Conservation (phyloP, 169 alveolate species). For the Plasmodium gonderi region DNA sequence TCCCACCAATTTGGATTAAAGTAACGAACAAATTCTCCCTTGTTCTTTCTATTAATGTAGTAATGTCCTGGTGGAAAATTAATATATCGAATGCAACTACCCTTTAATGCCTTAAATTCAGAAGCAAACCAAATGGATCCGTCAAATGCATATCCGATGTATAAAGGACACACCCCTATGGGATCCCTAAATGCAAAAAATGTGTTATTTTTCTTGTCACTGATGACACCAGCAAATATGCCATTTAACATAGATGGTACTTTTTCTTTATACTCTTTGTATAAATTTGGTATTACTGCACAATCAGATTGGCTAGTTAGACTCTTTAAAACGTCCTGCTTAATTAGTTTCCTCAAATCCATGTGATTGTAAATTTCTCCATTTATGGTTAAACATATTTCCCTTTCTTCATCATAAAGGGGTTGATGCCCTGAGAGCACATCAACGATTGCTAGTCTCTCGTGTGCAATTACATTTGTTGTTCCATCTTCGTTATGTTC, state of each 20-base stretch:
- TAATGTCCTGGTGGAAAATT: constrained; percentile 72
- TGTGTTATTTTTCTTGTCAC: constrained; percentile 60
- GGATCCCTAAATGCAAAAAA: constrained; percentile 77
- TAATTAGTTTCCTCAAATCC: constrained; percentile 40
- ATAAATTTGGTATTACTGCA: constrained; percentile 57
- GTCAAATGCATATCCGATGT: constrained; percentile 73
- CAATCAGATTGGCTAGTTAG: constrained; percentile 63
- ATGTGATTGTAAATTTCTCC: constrained; percentile 82
- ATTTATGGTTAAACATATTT: constrained; percentile 71
- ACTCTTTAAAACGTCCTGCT: background rate
- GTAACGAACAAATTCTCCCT: constrained; percentile 60
- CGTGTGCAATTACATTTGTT: constrained; percentile 79
- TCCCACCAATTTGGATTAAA: constrained; percentile 62
- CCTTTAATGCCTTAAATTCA: constrained; percentile 73
- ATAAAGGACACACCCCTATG: constrained; percentile 75
- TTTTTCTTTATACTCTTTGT: constrained; percentile 23
- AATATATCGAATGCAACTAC: constrained; percentile 28
- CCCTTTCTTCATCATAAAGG: constrained; percentile 65
- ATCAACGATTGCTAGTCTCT: constrained; percentile 83
- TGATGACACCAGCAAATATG: constrained; percentile 59
- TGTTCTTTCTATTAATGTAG: constrained; percentile 1
- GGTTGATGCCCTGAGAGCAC: constrained; percentile 80
- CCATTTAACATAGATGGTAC: constrained; percentile 67
- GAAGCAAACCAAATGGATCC: constrained; percentile 73
- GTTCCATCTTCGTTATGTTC: constrained; percentile 55